Conservation (phyloP, 805 yeast genomes). For the Naumovozyma baii region DNA sequence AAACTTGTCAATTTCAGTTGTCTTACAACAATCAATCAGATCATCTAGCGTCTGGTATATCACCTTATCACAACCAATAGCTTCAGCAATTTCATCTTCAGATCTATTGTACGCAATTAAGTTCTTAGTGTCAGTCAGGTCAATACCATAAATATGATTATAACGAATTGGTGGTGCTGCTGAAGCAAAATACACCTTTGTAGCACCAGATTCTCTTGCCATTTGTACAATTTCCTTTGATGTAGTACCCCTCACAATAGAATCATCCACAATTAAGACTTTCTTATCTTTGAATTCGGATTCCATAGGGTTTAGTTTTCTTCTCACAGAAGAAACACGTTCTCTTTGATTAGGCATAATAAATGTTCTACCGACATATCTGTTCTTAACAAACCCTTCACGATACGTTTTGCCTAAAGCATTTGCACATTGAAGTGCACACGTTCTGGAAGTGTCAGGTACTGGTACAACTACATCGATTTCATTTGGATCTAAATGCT, state of each 20-base stretch:
- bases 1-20: constrained; percentile 42
- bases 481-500: constrained; percentile 39
- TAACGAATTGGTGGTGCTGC: constrained; percentile 97
- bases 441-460: constrained; percentile 95
- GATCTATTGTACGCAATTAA: constrained; percentile 77
- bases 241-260: constrained; percentile 96
- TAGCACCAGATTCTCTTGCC: constrained; percentile 99
- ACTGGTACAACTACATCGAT: constrained; percentile 96
- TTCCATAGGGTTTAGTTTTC: constrained; percentile 93
- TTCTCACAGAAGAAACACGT: constrained; percentile 85
- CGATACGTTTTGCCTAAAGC: constrained; percentile 73
- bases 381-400: constrained; percentile 93
- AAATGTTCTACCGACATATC: constrained; percentile 95
- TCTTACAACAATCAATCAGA: constrained; percentile 66
- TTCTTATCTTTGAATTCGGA: constrained; percentile 78
- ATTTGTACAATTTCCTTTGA: constrained; percentile 90
- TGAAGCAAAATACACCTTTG: constrained; percentile 87
- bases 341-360: constrained; percentile 97
- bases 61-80: constrained; percentile 83
- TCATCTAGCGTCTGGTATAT: constrained; percentile 82
- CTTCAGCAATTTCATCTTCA: constrained; percentile 64
- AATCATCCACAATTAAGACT: constrained; percentile 89
- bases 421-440: constrained; percentile 88
- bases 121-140: constrained; percentile 89
- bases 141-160: constrained; percentile 96